Evolutionary conservation across 2,329 filamentous ascomycete genomes (phyloP), one percentile per base, ranked within the genome.

Genomic region (Fusarium sp.): DNA sequence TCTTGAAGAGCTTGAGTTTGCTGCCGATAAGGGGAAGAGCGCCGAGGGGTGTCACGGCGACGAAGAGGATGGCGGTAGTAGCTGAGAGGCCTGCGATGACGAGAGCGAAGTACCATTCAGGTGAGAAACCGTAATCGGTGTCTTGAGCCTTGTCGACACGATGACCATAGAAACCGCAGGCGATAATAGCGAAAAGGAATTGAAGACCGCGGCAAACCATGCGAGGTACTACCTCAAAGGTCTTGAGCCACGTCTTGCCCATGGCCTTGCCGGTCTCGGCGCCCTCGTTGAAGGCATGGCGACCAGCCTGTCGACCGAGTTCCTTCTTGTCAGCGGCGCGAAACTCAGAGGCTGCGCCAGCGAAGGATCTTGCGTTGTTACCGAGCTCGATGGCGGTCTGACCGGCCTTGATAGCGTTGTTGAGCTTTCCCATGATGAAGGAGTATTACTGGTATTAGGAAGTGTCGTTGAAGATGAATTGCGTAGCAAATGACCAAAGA

Each of bases 161-260:
- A 64, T 85, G 82, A 17, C 88, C 90, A 74, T 93, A 95, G 60
- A 94, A 86, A 27, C 90, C 92, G 60, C 89, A 86, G 56, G 92
- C 89, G 44, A 91, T 87, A 63, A 94, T 81, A 48, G 88, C 92
- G 75, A 93, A 85, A 76, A 93, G 81, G 76, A 94, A 88, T 77
- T 95, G 92, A 35, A 92, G 79, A 75, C 90, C 85, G 67, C 92
- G 91, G 18, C 91, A 82, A 64, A 86, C 70, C 48, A 85, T 79
- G 70, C 88, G 88, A 35, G 84, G 80, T 57, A 88, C 71, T 44
- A 79, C 81, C 73, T 85, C 84, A 62, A 84, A 85, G 2, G 83
- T 79, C 75, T 83, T 83, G 70, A 85, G 76, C 75, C 83, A 83
- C 20, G 83, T 81, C 69, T 83, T 82, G 60, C 81, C 82, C 75